phyloP scores from a whole-genome alignment of 495 filamentous ascomycete species.

The Parathielavia appendiculata region DNA sequence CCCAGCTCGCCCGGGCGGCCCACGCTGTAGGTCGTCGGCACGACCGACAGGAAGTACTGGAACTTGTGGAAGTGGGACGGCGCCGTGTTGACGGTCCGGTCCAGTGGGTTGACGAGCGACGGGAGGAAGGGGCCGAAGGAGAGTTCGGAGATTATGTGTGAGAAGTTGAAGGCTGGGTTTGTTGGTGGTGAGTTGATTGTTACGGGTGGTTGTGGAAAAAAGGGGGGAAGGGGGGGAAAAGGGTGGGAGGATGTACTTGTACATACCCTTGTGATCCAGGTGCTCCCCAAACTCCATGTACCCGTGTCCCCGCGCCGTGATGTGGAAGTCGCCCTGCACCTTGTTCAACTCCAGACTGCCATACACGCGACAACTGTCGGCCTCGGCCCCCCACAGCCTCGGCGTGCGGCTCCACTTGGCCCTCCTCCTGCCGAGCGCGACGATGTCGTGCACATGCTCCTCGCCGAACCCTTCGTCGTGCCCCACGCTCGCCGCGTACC shows the following conservation, averaged over 20 bases:
- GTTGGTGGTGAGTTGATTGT: background rate
- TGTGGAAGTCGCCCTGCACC: constrained; percentile 97
- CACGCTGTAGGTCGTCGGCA: constrained; percentile 89
- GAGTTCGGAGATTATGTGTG: constrained; percentile 91
- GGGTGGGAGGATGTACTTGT: constrained; percentile 13
- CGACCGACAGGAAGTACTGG: constrained; percentile 97
- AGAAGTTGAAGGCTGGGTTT: constrained; percentile 85
- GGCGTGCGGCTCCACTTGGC: constrained; percentile 70
- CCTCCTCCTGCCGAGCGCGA: constrained; percentile 52
- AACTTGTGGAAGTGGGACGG: constrained; percentile 80
- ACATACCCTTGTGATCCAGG: constrained; percentile 74
- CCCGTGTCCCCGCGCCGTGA: constrained; percentile 91
- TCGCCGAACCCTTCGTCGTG: constrained; percentile 58
- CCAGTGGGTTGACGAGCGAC: constrained; percentile 87
- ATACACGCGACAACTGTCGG: constrained; percentile 75
- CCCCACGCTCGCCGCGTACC: constrained; percentile 49
- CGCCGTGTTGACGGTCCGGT: constrained; percentile 76
- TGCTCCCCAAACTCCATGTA: constrained; percentile 76
- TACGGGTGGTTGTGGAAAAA: constrained; percentile 10
- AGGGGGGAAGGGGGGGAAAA: too few relatives aligned
- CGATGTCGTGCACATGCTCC: constrained; percentile 69
- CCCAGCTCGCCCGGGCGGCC: constrained; percentile 30
- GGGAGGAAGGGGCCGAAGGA: constrained; percentile 96
- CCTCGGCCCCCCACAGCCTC: constrained; percentile 49
- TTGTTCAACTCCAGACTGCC: constrained; percentile 89